Conservation (phyloP, 352 stramenopile species). For the Saprolegnia diclina region DNA sequence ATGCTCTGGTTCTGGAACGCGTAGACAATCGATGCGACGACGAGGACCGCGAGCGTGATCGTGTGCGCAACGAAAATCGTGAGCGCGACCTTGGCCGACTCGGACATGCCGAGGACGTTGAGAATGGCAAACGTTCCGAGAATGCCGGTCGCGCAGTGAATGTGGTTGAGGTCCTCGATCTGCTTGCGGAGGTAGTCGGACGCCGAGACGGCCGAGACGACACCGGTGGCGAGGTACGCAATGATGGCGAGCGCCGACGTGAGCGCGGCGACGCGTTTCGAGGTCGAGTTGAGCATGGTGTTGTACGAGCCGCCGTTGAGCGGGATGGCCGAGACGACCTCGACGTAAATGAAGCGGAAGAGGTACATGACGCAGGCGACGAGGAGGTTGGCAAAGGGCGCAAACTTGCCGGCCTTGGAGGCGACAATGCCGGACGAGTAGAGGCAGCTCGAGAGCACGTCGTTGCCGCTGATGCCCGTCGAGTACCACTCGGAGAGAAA, state of each 20-base stretch:
- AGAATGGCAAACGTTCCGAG: slow-evolving; percentile 70
- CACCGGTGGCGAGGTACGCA: slow-evolving; percentile 78
- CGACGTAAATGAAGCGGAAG: slow-evolving; percentile 62
- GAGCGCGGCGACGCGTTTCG: slow-evolving; percentile 66
- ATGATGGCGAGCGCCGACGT: slow-evolving; percentile 72
- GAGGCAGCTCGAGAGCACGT: slow-evolving; percentile 78
- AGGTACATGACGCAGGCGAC: slow-evolving; percentile 48
- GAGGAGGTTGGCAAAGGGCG: slow-evolving; percentile 56
- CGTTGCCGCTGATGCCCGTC: slow-evolving; percentile 83
- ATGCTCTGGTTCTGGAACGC: slow-evolving; percentile 44
- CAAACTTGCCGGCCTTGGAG: slow-evolving; percentile 57
- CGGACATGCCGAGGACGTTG: slow-evolving; percentile 66
- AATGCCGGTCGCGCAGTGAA: slow-evolving; percentile 39
- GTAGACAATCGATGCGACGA: slow-evolving; percentile 44
- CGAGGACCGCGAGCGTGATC: slow-evolving; percentile 49
- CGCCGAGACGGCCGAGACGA: slow-evolving; percentile 49
- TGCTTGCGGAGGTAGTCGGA: slow-evolving; percentile 78
- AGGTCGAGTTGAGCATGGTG: slow-evolving; percentile 79
- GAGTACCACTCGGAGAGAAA: slow-evolving; percentile 59
- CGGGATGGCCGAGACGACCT: slow-evolving; percentile 76
- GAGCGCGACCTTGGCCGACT: slow-evolving; percentile 66
- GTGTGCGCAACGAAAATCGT: slow-evolving; percentile 72
- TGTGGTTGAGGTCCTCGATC: slow-evolving; percentile 39
- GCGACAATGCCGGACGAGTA: slow-evolving; percentile 46
- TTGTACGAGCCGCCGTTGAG: slow-evolving; percentile 86